phyloP scores from a whole-genome alignment of 176 grass and related monocot genomes.

The Chloris gayana region DNA sequence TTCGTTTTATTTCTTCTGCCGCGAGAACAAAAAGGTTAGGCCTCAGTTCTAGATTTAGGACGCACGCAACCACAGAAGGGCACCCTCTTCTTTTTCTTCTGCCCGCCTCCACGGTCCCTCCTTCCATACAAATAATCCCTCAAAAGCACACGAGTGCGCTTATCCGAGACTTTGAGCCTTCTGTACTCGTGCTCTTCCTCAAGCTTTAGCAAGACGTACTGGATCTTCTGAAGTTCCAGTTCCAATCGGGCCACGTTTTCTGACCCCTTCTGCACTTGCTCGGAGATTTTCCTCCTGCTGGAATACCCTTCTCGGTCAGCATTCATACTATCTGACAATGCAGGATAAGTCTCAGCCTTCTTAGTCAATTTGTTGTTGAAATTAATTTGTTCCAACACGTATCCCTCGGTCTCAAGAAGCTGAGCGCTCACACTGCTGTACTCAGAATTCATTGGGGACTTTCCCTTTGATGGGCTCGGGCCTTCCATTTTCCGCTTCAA shows the following conservation, averaged over 20 bases:
- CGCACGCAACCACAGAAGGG: conserved; percentile 84
- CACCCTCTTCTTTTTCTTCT: conserved; percentile 51
- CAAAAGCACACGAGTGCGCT: conserved; percentile 68
- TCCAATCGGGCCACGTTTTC: conserved; percentile 77
- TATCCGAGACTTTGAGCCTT: conserved; percentile 55
- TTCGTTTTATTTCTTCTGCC: conserved; percentile 24
- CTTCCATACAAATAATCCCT: conserved; percentile 94
- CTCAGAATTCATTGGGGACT: conserved; percentile 57
- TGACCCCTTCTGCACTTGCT: conserved; percentile 64
- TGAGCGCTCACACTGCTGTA: conserved; percentile 63
- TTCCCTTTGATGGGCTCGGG: conserved; percentile 51
- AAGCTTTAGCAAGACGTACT: conserved; percentile 82
- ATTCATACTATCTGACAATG: conserved; percentile 39
- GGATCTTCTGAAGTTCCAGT: conserved; percentile 84
- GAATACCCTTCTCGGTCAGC: conserved; percentile 56
- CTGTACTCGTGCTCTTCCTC: conserved; percentile 72
- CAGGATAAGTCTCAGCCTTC: conserved; percentile 64
- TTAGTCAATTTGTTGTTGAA: conserved; percentile 64
- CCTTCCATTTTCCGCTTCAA: conserved; percentile 74
- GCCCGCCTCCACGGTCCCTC: conserved; percentile 43
- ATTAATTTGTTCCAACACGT: conserved; percentile 67
- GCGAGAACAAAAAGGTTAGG: conserved; percentile 32
- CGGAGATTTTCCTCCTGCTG: conserved; percentile 65
- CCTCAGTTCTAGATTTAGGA: conserved; percentile 51
- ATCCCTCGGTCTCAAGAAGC: conserved; percentile 63